These are phyloP conservation scores for Globisporangium recalcitrans DNA, from an alignment of 352 stramenopile genomes.

Conservation along the genomic window DNA sequence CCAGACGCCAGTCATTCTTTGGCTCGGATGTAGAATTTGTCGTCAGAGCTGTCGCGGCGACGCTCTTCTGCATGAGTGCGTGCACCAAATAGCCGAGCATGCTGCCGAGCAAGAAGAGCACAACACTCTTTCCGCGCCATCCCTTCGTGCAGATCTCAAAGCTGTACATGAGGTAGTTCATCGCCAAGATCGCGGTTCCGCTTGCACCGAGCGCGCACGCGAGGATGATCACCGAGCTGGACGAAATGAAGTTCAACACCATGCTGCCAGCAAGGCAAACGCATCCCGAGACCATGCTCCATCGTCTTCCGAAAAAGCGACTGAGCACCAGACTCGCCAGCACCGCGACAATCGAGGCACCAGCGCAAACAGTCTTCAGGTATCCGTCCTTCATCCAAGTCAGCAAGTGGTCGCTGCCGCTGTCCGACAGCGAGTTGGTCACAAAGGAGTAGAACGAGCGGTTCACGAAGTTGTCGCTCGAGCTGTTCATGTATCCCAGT, in stretches of 20 bases:
- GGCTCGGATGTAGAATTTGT: slow-evolving; percentile 32
- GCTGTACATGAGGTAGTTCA: slow-evolving; percentile 78
- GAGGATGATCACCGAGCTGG: slow-evolving; percentile 45
- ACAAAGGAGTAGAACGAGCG: slow-evolving; percentile 73
- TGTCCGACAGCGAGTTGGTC: slow-evolving; percentile 25
- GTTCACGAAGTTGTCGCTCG: slow-evolving; percentile 69
- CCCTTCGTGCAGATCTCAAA: slow-evolving; percentile 86
- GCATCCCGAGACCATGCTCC: slow-evolving; percentile 53
- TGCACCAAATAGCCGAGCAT: slow-evolving; percentile 69
- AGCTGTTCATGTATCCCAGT: slow-evolving; percentile 73
- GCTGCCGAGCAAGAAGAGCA: slow-evolving; percentile 72
- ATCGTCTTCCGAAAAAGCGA: slow-evolving; percentile 49
- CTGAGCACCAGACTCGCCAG: slow-evolving; percentile 49
- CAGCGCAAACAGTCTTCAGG: slow-evolving; percentile 47
- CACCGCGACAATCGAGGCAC: slow-evolving; percentile 46
- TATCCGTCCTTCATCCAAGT: slow-evolving; percentile 50
- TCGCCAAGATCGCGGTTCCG: slow-evolving; percentile 60
- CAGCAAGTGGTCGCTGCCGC: slow-evolving; percentile 33
- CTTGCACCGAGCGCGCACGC: slow-evolving; percentile 46
- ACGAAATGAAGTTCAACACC: slow-evolving; percentile 54
- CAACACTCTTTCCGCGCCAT: slow-evolving; percentile 82
- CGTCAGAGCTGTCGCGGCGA: slow-evolving; percentile 37
- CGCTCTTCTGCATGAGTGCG: slow-evolving; percentile 46
- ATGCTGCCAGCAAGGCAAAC: slow-evolving; percentile 45
- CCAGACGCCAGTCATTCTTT: slow-evolving; percentile 50